phyloP scores from a whole-genome alignment of 1,139 yeast species.

The Candida sanyaensis region DNA sequence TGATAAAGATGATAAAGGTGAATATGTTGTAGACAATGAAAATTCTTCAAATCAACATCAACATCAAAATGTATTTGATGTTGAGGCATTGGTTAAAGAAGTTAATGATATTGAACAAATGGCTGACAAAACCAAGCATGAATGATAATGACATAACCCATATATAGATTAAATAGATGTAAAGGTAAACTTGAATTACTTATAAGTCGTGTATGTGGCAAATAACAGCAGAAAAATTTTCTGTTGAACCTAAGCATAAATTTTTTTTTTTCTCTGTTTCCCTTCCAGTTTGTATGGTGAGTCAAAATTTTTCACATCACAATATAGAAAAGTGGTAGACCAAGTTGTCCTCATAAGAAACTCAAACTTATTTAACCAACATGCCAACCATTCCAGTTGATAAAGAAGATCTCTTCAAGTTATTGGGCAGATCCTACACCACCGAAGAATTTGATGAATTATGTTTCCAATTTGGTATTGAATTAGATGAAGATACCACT shows the following conservation, averaged over 20 bases:
- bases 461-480: slow-evolving; percentile 97
- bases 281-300: slow-evolving; percentile 11
- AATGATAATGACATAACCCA: too few relatives aligned
- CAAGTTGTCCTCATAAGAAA: not conserved
- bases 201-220: not conserved
- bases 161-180: too few relatives aligned
- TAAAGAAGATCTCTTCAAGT: slow-evolving; percentile 84
- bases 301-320: slow-evolving; percentile 15
- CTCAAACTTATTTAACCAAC: not conserved
- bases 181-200: too few relatives aligned
- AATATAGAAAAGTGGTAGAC: not conserved
- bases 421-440: slow-evolving; percentile 78
- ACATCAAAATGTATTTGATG: slow-evolving; percentile 43
- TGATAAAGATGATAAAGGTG: slow-evolving; percentile 15
- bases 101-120: slow-evolving; percentile 44
- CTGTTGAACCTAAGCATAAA: not conserved
- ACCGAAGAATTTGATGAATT: slow-evolving; percentile 94
- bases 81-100: slow-evolving; percentile 47
- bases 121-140: slow-evolving; percentile 12
- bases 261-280: too few relatives aligned
- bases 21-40: slow-evolving; percentile 8
- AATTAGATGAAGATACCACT: slow-evolving; percentile 93
- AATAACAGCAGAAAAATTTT: not conserved
- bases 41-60: slow-evolving; percentile 15
- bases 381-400: slow-evolving; percentile 99